These are phyloP conservation scores for Russula sp. DNA, from an alignment of 768 basidiomycete genomes.

Conservation along the genomic window DNA sequence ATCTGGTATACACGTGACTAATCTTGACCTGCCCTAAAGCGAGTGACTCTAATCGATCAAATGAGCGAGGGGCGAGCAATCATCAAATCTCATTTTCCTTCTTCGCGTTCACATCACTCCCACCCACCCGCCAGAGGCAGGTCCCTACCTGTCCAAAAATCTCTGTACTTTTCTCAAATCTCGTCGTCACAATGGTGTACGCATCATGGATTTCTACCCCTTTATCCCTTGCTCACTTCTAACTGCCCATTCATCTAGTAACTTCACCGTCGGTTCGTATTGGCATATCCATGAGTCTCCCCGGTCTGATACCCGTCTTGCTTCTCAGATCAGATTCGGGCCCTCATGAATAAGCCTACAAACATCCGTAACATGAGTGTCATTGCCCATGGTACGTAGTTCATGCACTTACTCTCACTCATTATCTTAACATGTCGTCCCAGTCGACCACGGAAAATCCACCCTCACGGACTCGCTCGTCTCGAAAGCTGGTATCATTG, in stretches of 20 bases:
- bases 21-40: conserved; percentile 13
- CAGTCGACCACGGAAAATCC: conserved; percentile 99
- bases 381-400: conserved; percentile 73
- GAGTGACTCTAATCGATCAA: conserved; percentile 36
- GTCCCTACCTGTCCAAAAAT: background rate
- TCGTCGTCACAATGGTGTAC: conserved; percentile 72
- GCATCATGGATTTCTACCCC: conserved; percentile 30
- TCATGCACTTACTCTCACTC: conserved; percentile 22
- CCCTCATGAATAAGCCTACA: conserved; percentile 81
- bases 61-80: no score
- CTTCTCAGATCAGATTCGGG: conserved; percentile 71
- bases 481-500: conserved; percentile 99
- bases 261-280: conserved; percentile 22
- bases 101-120: conserved; percentile 6
- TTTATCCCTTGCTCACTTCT: background rate
- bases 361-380: conserved; percentile 96
- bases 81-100: conserved; percentile 9
- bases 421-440: background rate
- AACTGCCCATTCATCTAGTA: conserved; percentile 3
- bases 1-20: background rate
- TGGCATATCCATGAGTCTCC: conserved; percentile 4
- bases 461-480: conserved; percentile 98
- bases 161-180: conserved; percentile 31
- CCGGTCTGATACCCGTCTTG: conserved; percentile 28
- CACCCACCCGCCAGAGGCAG: conserved; percentile 12